Evolutionary conservation across 768 basidiomycete species (phyloP), one percentile per base, ranked within the genome.

Genomic region (Lactarius tabidus): DNA sequence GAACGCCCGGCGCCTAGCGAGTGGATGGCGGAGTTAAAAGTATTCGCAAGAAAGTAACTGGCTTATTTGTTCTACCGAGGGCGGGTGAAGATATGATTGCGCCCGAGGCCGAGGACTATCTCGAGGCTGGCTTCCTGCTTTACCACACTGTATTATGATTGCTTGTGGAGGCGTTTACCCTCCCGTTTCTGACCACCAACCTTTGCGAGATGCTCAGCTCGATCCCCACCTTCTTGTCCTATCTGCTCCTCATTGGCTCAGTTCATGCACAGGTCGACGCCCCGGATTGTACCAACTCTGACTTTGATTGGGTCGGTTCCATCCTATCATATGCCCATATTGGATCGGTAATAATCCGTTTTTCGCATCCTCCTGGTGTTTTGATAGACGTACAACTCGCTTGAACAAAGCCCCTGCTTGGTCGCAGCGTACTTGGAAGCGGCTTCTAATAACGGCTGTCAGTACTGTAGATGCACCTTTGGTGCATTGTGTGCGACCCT

Each of bases 251-350:
- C 23, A 12, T 43, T 29, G 43, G 39, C 3, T 14, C 43, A 20
- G 62, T 41, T 48, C 33, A 9, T 54, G 57, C 58, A 6, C 36
- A 33, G 36, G 43, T 64, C 39, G 36, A 5, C n/a, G 66, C 66
- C 1, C 66, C 66, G 1, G n/a, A 35, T 12, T 67, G 66, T 26
- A n/a, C 58, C 23, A 35, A 56, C 14, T 2, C 31, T 18, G 7
- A 1, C 23, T 57, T 36, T 31, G 6, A 39, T 23, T 69, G 69
- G 69, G 69, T 69, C 33, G 18, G 69, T 64, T 5, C 8, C 35
- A 20, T 18, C 36, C 36, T n/a, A 39, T 17, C 17, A 39, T 23
- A 51, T 26, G 14, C 48, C 14, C 48, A 1, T 51, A 38, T 43
- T 9, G 2, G 57, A 31, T 31, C 35, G 38, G 35, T 52, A 35